Base-by-base conservation (phyloP, 768 basidiomycete genomes). In the Favolaschia claudopus region DNA sequence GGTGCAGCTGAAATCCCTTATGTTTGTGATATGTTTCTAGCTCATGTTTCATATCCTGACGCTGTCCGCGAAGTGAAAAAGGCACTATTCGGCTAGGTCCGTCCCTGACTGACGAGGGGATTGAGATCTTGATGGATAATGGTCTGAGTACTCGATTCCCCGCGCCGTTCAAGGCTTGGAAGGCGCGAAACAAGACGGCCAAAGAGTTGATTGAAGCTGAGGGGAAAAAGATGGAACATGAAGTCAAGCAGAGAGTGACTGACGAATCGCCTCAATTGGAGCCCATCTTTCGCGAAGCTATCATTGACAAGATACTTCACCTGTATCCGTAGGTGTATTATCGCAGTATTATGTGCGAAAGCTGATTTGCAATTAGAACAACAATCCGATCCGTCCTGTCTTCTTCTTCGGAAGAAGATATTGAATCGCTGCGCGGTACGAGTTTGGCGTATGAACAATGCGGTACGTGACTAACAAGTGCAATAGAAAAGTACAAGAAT, bases 91-190 rank as follows among this genome's bases (percentile, higher is more conserved):
- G 51, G 8, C 7, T 79, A 17, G 61, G 22, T 2, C 64, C 70
- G 17, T 48, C 60, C 4, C 20, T 77, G 17, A 60, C 65, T 7
- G 70, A 70, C 2, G 66, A 70, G 0, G 66, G 67, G 0, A 4
- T 80, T 0, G 55, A 32, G 7, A 70, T 73, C 0, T 62, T 81
- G 6, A 44, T 74, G 20, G 43, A 60, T 0, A 34, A 45, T 2
- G 79, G 77, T 1, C 69, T 80, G 0, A 39, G 55, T 7, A 66
- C 54, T 22, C 70, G 74, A 8, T 77, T 66, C 27, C 65, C 54
- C 2, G 38, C 19, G 1, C 49, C 51, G 7, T 73, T 73, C 33
- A 49, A 37, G 2, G 36, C 59, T 0, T 78, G 74, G 74, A 62
- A 53, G 20, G 55, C 69, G 2, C 43, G 60, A 22, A 63, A 66